Conservation (phyloP, 179 eudicot genomes). For the Silene vulgaris region DNA sequence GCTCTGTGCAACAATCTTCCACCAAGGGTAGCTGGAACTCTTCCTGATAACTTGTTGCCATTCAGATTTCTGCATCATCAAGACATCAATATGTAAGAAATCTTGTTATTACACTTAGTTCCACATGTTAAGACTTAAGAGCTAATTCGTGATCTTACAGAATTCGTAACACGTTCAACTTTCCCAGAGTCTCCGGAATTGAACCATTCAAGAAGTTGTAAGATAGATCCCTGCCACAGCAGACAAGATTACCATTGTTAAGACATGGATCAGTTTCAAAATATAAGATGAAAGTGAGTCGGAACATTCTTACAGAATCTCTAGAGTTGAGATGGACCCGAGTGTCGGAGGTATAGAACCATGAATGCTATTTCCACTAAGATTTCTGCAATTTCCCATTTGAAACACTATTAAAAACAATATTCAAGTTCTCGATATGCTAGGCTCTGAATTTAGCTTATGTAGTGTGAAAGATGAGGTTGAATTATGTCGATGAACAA, state of each 20-base stretch:
- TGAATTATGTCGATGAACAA: too few species aligned
- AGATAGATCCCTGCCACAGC: background rate
- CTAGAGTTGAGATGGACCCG: conserved; percentile 54
- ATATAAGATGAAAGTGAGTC: conserved; percentile 10
- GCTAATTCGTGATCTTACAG: conserved; percentile 7
- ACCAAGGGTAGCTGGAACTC: conserved; percentile 75
- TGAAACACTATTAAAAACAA: conserved; percentile 14
- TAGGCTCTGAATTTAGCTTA: background rate
- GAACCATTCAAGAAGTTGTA: too few species aligned
- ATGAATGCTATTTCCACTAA: conserved; percentile 86
- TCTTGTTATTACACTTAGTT: background rate
- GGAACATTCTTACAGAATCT: conserved; percentile 51
- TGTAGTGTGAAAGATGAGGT: background rate
- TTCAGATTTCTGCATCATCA: conserved; percentile 64
- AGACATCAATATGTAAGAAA: conserved; percentile 4
- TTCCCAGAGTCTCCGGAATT: too few species aligned
- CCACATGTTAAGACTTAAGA: background rate
- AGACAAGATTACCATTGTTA: background rate
- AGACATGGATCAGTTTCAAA: background rate
- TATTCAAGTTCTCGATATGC: background rate
- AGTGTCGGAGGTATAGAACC: conserved; percentile 75
- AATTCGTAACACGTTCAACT: conserved; percentile 37
- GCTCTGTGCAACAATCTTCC: conserved; percentile 90
- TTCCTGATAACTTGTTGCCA: conserved; percentile 83
- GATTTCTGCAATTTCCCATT: conserved; percentile 52